These are phyloP conservation scores for Cytospora chrysosperma DNA, from an alignment of 2,329 filamentous ascomycete species.

Conservation along the genomic window DNA sequence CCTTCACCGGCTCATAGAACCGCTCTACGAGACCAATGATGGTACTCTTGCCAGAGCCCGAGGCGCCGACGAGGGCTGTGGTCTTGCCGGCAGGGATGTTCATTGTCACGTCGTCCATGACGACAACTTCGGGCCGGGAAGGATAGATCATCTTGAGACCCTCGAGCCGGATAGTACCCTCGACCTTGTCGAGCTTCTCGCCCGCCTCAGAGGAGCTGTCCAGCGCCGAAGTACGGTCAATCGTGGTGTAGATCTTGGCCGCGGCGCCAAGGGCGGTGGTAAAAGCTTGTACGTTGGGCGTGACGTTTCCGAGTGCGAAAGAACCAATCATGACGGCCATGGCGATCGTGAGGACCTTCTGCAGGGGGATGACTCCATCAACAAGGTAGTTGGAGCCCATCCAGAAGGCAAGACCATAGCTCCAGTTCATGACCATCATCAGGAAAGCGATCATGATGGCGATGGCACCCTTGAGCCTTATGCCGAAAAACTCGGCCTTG, in stretches of 20 bases:
- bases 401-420: conserved; percentile 88
- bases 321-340: conserved; percentile 92
- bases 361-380: conserved; percentile 62
- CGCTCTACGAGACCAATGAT: conserved; percentile 91
- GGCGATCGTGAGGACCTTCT: conserved; percentile 77
- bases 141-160: conserved; percentile 93
- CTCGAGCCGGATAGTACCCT: conserved; percentile 77
- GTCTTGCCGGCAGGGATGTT: conserved; percentile 84
- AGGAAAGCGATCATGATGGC: conserved; percentile 79
- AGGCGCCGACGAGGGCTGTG: conserved; percentile 90
- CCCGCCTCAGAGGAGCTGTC: conserved; percentile 73
- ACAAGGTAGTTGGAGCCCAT: conserved; percentile 76
- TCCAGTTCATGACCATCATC: conserved; percentile 82
- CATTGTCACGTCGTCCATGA: conserved; percentile 82
- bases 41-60: conserved; percentile 91
- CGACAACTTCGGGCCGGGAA: conserved; percentile 82
- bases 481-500: conserved; percentile 73
- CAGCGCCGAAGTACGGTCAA: conserved; percentile 82
- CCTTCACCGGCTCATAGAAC: conserved; percentile 87
- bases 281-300: conserved; percentile 84
- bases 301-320: conserved; percentile 84
- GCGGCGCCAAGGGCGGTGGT: conserved; percentile 80
- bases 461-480: conserved; percentile 69
- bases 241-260: conserved; percentile 89
- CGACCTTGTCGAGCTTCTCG: conserved; percentile 67